Conservation (phyloP, 2,329 filamentous ascomycete species). For the Sporothrix brunneoviolacea region DNA sequence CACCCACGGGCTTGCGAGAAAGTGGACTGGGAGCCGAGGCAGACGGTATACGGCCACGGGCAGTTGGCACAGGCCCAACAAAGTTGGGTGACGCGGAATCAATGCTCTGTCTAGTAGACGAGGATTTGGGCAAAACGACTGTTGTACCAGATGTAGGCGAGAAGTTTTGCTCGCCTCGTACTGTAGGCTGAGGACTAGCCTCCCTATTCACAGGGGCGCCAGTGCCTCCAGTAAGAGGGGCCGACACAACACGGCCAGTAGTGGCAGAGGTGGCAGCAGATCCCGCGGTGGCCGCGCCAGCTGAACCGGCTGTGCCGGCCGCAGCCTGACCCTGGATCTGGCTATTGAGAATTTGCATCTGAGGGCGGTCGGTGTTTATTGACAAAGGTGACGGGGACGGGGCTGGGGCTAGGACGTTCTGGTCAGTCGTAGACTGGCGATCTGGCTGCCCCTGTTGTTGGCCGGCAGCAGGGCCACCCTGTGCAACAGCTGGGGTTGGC, state of each 20-base stretch:
- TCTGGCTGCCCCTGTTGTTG: background rate
- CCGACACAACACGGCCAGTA: background rate
- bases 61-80: constrained; percentile 2
- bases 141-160: background rate
- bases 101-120: background rate
- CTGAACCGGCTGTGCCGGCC: background rate
- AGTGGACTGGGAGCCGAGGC: background rate
- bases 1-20: constrained; percentile 11
- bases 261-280: background rate
- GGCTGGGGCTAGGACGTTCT: background rate
- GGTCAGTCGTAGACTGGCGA: no score
- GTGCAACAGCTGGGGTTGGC: no score
- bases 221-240: background rate
- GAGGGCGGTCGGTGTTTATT: background rate
- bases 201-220: background rate
- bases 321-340: background rate
- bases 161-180: background rate
- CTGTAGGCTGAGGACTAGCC: background rate
- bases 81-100: background rate
- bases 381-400: constrained; percentile 13
- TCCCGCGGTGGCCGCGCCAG: background rate
- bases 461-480: no score
- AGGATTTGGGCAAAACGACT: background rate
- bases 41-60: constrained; percentile 13
- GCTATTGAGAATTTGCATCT: no score